Evolutionary conservation across 306 rosid genomes (phyloP), one percentile per base, ranked within the genome.

Genomic region (Cotoneaster glaucophyllus): DNA sequence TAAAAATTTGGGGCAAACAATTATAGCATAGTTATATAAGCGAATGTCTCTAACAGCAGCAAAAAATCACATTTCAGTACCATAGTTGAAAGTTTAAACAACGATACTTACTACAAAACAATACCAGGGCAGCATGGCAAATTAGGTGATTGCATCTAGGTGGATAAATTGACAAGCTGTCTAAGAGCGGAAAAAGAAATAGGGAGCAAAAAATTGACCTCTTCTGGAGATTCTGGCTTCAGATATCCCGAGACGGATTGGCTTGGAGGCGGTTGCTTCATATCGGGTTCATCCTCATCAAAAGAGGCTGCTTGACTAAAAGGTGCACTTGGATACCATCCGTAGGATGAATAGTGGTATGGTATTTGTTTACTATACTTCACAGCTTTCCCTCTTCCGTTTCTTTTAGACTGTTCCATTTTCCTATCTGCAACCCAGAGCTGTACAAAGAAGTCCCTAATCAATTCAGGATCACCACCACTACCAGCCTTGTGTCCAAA

Each of bases 211-310:
- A 71, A 67, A 32, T 52, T 79, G 57, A 89, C 98, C 93, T 91
- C 98, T 78, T 82, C 83, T 1, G 94, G 92, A 78, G 90, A 77
- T 17, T 84, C 85, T 13, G 95, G 91, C 48, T 83, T 63, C 44
- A 88, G 76, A 76, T 74, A 79, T 5, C 80, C 90, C 0, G 94
- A 63, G 28, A 83, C 61, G 8, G 96, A 85, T 80, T 91, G 97
- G 72, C 96, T 91, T 19, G 82, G 85, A 75, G 95, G 97, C 2
- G 95, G 97, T 69, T 90, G 96, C 62, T 80, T 80, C 88, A 82
- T 41, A 48, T 28, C 45, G 25, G 56, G 37, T 61, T 74, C 67
- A 63, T 69, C 71, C 69, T 56, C 64, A 21, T 31, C 53, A 25
- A 10, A 52, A 29, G 50, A 53, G 74, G 48, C 73, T 59, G 80